A percentile compares a stretch with the other conserved stretches of the same genome.
phyloP scores from a whole-genome alignment of 257 asterid species.

The Solanum boliviense region DNA sequence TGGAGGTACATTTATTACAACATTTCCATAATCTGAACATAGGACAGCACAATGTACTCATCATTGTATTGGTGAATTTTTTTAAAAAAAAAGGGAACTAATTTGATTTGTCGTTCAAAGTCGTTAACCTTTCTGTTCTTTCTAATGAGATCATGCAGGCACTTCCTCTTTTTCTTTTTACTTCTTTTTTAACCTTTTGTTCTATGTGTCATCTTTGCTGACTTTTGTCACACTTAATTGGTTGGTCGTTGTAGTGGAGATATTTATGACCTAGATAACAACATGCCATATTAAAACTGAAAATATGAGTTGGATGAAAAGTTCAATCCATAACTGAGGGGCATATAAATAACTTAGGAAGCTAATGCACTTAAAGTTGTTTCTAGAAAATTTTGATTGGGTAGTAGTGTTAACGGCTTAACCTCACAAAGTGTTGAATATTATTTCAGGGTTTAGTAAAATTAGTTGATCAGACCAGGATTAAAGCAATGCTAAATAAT shows the following conservation, averaged over 20 bases:
- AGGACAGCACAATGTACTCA: background rate
- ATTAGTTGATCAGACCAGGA: background rate
- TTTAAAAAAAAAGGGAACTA: background rate
- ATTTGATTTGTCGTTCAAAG: background rate
- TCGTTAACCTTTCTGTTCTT: background rate
- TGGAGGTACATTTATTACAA: background rate
- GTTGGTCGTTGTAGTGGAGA: background rate
- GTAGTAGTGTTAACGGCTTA: background rate
- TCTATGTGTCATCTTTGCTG: background rate
- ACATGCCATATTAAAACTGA: background rate
- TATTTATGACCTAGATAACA: background rate
- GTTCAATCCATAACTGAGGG: background rate
- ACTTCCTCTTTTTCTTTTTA: background rate
- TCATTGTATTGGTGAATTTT: background rate
- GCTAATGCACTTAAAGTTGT: background rate
- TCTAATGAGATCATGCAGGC: background rate
- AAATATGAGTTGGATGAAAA: background rate
- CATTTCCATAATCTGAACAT: background rate
- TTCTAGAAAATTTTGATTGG: background rate
- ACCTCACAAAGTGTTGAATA: background rate
- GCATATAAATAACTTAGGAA: background rate
- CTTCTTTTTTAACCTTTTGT: background rate
- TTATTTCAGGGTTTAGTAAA: background rate
- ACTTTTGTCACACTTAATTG: background rate
- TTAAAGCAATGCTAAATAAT: background rate